A percentile compares a stretch with the other conserved stretches of the same genome.
Evolutionary conservation across 1,139 yeast species (phyloP).

Genomic region (Taphrina communis): DNA sequence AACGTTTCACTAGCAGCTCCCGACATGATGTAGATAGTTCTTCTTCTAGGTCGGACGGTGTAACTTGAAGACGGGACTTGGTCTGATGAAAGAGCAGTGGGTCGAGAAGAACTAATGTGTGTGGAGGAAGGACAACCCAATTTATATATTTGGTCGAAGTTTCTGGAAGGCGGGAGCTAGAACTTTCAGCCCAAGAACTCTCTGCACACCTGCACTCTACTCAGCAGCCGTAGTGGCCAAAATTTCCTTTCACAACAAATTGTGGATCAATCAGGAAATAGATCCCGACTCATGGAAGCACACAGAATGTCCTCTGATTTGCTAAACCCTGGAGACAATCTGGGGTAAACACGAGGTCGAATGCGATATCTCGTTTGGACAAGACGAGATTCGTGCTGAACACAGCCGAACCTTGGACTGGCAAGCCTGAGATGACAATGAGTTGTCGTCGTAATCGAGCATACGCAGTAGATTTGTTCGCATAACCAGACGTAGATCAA

Average conservation of each 20-base stretch:
- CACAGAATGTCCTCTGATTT: not conserved
- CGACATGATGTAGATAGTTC: constrained; percentile 11
- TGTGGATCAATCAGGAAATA: too few species aligned
- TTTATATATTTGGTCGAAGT: constrained; percentile 20
- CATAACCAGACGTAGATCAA: too few species aligned
- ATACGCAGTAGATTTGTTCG: not conserved
- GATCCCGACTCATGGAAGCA: not conserved
- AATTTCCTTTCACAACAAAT: too few species aligned
- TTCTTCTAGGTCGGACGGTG: not conserved
- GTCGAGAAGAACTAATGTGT: not conserved
- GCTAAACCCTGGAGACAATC: not conserved
- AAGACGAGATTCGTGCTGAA: not conserved
- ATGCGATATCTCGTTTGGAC: not conserved
- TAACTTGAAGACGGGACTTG: constrained; percentile 6
- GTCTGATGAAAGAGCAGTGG: constrained; percentile 8
- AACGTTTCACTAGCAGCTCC: constrained; percentile 40
- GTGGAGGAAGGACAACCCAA: constrained; percentile 11
- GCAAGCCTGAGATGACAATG: too few species aligned
- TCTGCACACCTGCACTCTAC: too few species aligned
- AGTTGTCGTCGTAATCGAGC: constrained; percentile 16
- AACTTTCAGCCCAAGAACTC: constrained; percentile 2
- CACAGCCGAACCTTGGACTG: too few species aligned
- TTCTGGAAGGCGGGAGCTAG: constrained; percentile 22
- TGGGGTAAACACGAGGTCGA: not conserved
- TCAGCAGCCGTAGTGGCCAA: too few species aligned